Conservation (phyloP, 129 eudicot genomes). For the Lonicera japonica region DNA sequence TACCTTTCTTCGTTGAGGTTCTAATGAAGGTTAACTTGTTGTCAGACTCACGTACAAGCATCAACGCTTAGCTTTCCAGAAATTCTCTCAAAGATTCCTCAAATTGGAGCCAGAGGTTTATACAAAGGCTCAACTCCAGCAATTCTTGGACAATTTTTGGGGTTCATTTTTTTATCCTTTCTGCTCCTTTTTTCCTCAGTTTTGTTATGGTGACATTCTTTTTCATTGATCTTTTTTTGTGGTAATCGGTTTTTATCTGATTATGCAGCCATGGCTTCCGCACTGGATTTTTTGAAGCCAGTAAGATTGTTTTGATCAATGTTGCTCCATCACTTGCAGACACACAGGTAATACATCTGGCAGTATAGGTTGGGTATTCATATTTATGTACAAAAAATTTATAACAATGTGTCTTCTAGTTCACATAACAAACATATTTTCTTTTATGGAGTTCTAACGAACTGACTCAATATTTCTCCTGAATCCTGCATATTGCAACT, state of each 20-base stretch:
- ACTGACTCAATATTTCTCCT: too few species aligned
- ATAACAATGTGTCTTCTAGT: not conserved
- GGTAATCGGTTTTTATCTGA: not conserved
- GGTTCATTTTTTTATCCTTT: slow-evolving; percentile 33
- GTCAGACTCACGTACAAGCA: slow-evolving; percentile 90
- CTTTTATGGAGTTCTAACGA: not conserved
- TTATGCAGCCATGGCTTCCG: slow-evolving; percentile 37
- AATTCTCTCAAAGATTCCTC: slow-evolving; percentile 72
- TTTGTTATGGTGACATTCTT: not conserved
- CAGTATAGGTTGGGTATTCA: not conserved
- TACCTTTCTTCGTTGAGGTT: not conserved
- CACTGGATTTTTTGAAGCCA: slow-evolving; percentile 40
- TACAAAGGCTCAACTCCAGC: slow-evolving; percentile 92
- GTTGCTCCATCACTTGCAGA: slow-evolving; percentile 36
- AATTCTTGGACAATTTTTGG: slow-evolving; percentile 87
- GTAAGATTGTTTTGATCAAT: slow-evolving; percentile 26
- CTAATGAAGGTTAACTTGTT: slow-evolving; percentile 18
- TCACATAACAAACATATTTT: too few species aligned
- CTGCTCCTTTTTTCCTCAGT: not conserved
- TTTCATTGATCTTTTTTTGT: not conserved
- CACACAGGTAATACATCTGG: slow-evolving; percentile 20
- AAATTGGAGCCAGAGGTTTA: slow-evolving; percentile 84
- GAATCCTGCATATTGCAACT: too few species aligned
- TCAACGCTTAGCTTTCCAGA: slow-evolving; percentile 79
- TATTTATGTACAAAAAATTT: not conserved